Conservation (phyloP, 805 yeast species). For the Yarrowia sp. region DNA sequence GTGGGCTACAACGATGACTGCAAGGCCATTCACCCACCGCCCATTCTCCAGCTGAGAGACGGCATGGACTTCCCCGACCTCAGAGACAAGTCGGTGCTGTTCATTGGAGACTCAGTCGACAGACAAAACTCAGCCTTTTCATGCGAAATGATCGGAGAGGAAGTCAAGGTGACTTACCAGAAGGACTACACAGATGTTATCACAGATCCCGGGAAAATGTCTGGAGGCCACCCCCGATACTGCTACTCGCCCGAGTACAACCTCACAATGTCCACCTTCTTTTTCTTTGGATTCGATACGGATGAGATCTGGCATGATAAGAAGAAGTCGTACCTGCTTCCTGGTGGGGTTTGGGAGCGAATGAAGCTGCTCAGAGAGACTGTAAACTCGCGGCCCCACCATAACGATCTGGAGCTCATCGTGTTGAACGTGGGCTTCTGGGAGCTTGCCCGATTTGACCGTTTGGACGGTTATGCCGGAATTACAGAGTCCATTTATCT, state of each 20-base stretch:
- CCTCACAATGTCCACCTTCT: slow-evolving; percentile 20
- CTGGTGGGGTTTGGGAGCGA: slow-evolving; percentile 21
- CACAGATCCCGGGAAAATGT: neutral
- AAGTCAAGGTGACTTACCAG: slow-evolving; percentile 22
- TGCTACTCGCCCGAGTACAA: slow-evolving; percentile 24
- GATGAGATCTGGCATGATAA: slow-evolving; percentile 27
- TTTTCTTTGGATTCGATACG: slow-evolving; percentile 26
- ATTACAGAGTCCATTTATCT: slow-evolving; percentile 19
- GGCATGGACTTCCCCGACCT: slow-evolving; percentile 8
- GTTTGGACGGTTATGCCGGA: slow-evolving; percentile 11
- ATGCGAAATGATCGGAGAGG: slow-evolving; percentile 12
- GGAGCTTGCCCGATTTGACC: slow-evolving; percentile 26
- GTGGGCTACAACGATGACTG: slow-evolving; percentile 20
- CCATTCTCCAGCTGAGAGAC: slow-evolving; percentile 4
- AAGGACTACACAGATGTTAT: neutral
- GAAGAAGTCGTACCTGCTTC: slow-evolving; percentile 23
- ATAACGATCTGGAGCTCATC: slow-evolving; percentile 20
- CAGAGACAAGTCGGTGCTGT: slow-evolving; percentile 20
- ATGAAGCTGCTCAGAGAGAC: neutral
- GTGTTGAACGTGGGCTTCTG: slow-evolving; percentile 26
- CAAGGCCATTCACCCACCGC: slow-evolving; percentile 20
- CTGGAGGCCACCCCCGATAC: slow-evolving; percentile 23
- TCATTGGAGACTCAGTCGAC: slow-evolving; percentile 27
- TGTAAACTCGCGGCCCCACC: slow-evolving; percentile 8
- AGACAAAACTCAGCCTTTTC: slow-evolving; percentile 19